Base-by-base conservation (phyloP, 345 rosid genomes). In the Citrus inodora region DNA sequence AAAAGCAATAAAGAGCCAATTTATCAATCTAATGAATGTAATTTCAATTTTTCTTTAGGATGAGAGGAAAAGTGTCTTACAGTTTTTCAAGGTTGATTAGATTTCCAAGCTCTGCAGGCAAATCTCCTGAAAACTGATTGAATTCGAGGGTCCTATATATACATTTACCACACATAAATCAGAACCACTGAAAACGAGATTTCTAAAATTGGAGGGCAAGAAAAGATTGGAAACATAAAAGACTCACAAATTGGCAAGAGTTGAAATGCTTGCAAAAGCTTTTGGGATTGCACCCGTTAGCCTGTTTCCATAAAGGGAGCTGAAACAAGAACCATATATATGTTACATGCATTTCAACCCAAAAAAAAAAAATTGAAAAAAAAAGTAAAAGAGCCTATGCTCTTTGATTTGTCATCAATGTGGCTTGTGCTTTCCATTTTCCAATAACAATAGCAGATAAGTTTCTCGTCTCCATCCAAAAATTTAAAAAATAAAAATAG, bases 241-340 rank as follows among this genome's bases (percentile, higher is more conserved):
- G 1, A 71, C 92, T 85, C 76, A 91, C 94, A 89, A 32, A 40
- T 70, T 40, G 3, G 0, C 6, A 63, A 91, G 92, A 76, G 71
- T 87, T 67, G 76, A 30, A 67, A 89, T 35, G 77, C 85, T 90
- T 42, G 82, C 92, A 48, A 86, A 40, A 75, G 87, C 88, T 85
- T 81, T 80, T 3, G 94, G 94, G 60, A 90, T 85, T 16, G 83
- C 19, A 77, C 89, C 92, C 1, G 78, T 82, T 46, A 90, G 67
- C 55, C 87, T 83, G 75, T 90, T 90, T 81, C 81, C 92, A 55
- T 81, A 37, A 66, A 90, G 11, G 40, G 83, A 67, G 63, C 94
- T 90, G 78, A 80, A 83, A 62, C 25, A 27, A 73, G 51, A 73
- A 28, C 24, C 33, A 27, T 46, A 3, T 11, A 3, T 3, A 46